Percentiles rank a stretch among this genome's conserved stretches.
These are phyloP conservation scores for Dissophora globulifera DNA, from an alignment of 192 early-diverging fungal genomes.

Conservation along the genomic window DNA sequence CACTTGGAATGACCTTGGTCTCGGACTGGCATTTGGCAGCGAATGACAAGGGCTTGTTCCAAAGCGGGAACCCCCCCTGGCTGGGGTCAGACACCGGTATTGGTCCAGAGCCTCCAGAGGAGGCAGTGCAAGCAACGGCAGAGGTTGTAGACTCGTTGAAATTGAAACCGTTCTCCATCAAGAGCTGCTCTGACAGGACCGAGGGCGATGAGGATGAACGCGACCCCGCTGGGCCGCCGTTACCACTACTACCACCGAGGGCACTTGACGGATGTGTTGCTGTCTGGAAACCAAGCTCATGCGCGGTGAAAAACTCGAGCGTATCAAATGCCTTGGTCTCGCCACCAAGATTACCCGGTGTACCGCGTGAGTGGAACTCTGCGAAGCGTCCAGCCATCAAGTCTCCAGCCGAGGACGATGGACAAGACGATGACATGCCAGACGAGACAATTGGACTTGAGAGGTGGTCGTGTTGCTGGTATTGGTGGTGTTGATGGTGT, in stretches of 20 bases:
- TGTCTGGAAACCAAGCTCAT: conserved; percentile 4
- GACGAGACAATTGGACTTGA: neutral
- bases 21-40: neutral
- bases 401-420: neutral
- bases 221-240: neutral
- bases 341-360: neutral
- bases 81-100: neutral
- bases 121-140: too few species aligned
- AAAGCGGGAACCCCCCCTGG: neutral
- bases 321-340: neutral
- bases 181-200: conserved; percentile 1
- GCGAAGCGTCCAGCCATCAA: neutral
- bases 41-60: neutral
- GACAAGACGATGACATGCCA: neutral
- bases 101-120: too few species aligned
- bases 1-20: neutral
- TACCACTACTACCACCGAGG: neutral
- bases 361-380: neutral
- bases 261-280: neutral
- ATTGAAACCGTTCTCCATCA: neutral
- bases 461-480: neutral
- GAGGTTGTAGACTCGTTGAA: neutral
- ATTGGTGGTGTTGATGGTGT: neutral
- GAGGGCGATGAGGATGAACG: neutral
- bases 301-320: conserved; percentile 8